Conservation (phyloP, 345 rosid species). For the Nasturtium officinale region DNA sequence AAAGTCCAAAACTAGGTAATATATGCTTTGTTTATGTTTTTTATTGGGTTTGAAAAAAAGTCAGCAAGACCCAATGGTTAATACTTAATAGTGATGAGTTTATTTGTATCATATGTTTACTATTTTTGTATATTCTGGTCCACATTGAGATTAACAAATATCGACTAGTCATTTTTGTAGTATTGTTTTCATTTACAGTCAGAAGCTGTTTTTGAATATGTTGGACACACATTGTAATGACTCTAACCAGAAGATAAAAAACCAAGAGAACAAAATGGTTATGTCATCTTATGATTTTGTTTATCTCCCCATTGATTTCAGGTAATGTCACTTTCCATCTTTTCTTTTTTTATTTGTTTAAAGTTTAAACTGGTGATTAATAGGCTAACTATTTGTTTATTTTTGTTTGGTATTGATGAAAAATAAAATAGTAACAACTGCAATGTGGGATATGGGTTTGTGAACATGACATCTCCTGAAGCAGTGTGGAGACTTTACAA, state of each 20-base stretch:
- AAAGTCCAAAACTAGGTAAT: conserved; percentile 28
- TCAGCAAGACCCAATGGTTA: conserved; percentile 33
- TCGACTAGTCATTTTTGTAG: conserved; percentile 32
- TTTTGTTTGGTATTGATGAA: not conserved
- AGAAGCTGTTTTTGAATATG: conserved; percentile 70
- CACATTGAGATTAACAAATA: not conserved
- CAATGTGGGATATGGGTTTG: conserved; percentile 97
- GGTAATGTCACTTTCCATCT: conserved; percentile 46
- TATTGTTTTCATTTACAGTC: conserved; percentile 44
- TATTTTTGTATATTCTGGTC: conserved; percentile 23
- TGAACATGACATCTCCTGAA: conserved; percentile 88
- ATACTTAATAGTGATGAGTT: not conserved
- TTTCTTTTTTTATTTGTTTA: not conserved
- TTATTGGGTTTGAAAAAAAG: conserved; percentile 24
- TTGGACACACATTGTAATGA: conserved; percentile 88
- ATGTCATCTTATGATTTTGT: conserved; percentile 87
- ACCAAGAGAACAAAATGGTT: conserved; percentile 51
- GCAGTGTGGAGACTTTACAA: conserved; percentile 79
- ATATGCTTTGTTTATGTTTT: conserved; percentile 28
- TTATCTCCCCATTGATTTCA: conserved; percentile 95
- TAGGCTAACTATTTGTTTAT: not conserved
- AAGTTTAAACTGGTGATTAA: not conserved
- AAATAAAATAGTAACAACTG: conserved; percentile 61
- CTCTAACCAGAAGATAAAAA: conserved; percentile 74
- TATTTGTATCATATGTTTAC: conserved; percentile 21